Evolutionary conservation across 164 flowering plant species (phyloP).

Genomic region (Chimonanthus praecox): DNA sequence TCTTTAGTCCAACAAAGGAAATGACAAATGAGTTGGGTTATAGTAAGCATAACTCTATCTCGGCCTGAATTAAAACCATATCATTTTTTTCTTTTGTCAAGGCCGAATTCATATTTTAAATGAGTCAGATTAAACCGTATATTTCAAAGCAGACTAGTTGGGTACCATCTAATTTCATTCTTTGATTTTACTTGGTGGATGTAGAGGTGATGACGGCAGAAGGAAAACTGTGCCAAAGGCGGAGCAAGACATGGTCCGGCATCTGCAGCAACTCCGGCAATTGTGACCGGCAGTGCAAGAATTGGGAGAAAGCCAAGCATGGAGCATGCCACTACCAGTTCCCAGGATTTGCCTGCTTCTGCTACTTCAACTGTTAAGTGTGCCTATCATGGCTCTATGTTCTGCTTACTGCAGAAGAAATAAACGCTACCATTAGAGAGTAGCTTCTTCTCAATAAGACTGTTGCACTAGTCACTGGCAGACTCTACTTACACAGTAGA

Average conservation of each 20-base stretch:
- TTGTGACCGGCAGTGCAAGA: conserved; percentile 41
- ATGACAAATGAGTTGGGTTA: no score
- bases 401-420: not conserved
- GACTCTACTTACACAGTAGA: no score
- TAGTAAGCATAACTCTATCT: no score
- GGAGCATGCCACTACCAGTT: conserved; percentile 45
- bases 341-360: conserved; percentile 44
- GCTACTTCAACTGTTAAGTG: conserved; percentile 40
- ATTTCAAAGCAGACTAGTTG: not conserved
- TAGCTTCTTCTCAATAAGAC: not conserved
- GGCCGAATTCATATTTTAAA: not conserved
- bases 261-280: conserved; percentile 20
- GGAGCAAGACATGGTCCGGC: conserved; percentile 49
- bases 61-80: no score
- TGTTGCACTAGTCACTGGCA: no score
- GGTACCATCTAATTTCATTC: not conserved
- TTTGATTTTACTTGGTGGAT: not conserved
- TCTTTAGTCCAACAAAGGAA: no score
- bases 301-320: conserved; percentile 32
- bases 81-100: not conserved
- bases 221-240: conserved; percentile 29
- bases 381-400: not conserved
- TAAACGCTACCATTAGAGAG: not conserved
- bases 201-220: conserved; percentile 27
- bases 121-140: not conserved